phyloP scores from a whole-genome alignment of 805 yeast species.

The Starmerella stellata region DNA sequence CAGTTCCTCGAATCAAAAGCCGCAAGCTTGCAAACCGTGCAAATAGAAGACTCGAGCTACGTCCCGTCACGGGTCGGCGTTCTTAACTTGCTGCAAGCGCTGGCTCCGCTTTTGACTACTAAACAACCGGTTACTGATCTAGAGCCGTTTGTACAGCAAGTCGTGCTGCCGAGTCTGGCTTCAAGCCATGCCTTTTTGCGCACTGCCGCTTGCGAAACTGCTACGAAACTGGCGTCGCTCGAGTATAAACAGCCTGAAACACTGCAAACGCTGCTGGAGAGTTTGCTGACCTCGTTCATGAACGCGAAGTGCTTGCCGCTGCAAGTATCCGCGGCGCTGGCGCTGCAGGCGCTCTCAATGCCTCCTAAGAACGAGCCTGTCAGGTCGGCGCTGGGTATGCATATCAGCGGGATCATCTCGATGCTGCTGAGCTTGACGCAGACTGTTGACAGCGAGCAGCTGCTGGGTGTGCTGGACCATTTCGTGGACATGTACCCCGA shows the following conservation, averaged over 20 bases:
- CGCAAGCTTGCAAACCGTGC: constrained; percentile 5
- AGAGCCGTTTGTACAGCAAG: constrained; percentile 44
- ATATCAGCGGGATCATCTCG: constrained; percentile 69
- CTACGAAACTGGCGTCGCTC: constrained; percentile 44
- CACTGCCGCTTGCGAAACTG: constrained; percentile 35
- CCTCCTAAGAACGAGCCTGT: constrained; percentile 31
- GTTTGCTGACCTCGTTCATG: constrained; percentile 26
- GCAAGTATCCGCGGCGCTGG: constrained; percentile 66
- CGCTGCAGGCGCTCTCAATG: constrained; percentile 59
- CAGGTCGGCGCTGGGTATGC: constrained; percentile 39
- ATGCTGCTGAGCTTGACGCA: constrained; percentile 55
- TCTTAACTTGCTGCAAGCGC: constrained; percentile 57
- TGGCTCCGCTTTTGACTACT: constrained; percentile 38
- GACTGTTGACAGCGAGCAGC: constrained; percentile 68
- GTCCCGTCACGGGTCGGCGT: constrained; percentile 26
- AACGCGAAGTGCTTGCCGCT: constrained; percentile 43
- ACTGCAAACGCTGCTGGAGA: constrained; percentile 37
- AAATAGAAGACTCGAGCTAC: constrained; percentile 30
- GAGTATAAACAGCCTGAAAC: constrained; percentile 44
- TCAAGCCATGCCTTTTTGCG: constrained; percentile 42
- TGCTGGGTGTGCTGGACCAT: constrained; percentile 85
- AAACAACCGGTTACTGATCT: not conserved
- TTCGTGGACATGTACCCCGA: constrained; percentile 77
- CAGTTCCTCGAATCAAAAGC: constrained; percentile 15
- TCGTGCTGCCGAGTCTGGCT: constrained; percentile 54